Evolutionary conservation across 108 stramenopile genomes (phyloP), one percentile per base, ranked within the genome.

Genomic region (Discostella stelligeroides): DNA sequence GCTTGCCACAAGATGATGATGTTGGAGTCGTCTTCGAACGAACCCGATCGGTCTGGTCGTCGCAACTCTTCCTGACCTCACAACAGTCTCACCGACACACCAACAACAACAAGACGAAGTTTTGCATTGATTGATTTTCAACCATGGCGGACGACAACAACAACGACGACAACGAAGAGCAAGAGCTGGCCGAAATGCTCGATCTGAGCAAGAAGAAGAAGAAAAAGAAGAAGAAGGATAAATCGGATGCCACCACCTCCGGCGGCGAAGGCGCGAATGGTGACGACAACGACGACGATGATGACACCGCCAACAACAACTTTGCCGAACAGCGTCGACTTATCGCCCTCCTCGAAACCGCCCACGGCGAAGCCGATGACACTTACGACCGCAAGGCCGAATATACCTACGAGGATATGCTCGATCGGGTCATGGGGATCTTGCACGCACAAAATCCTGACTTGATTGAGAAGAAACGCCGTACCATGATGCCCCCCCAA

Each of bases 401-500:
- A 3, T 97, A 96, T 73, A 85, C 89, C 17, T 97, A 97, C 82
- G 88, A 91, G 37, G 90, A 95, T 30, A 78, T 98, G 54, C 72
- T 97, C 45, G 85, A 95, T 69, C 88, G 96, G 39, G 92, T 97
- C 46, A 88, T 93, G 61, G 84, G 84, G 17, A 73, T 97, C 40
- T 63, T 99, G 43, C 95, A 96, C 51, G 95, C 87, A 25, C 97
- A 99, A 76, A 99, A 99, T 70, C 98, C 98, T 8, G 97, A 97
- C 51, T 76, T 98, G 54, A 83, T 96, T 28, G 97, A 99, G 76
- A 98, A 97, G 95, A 97, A 95, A 76, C 88, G 97, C n/a, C 87
- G 90, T 48, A 96, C 88, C 63, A 94, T 99, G 87, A 97, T 97
- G 69, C 98, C 98, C 29, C 98, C 97, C 25, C 97, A 99, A 79